Base-by-base conservation (phyloP, 164 flowering plant species). In the Cinnamomum chago region DNA sequence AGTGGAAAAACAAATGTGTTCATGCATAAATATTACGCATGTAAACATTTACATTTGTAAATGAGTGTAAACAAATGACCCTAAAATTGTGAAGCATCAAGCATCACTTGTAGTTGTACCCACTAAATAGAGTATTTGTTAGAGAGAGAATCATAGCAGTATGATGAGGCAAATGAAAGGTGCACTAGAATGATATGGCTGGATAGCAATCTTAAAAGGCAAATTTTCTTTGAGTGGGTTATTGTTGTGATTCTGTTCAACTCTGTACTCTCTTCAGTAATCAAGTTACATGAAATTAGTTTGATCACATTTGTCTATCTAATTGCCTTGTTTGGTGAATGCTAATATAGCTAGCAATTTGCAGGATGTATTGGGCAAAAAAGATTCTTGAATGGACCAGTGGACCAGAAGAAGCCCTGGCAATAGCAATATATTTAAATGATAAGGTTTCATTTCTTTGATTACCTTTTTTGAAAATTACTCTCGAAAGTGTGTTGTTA, bases 341-440 rank as follows among this genome's bases (percentile, higher is more conserved):
- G 50, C 35, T 67, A 25, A 67, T 17, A 30, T 28, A 6, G 35
- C 20, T 13, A 67, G 69, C 23, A 18, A 40, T 73, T 18, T 74
- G 83, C 89, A 95, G 98, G 78, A 95, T 95, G 99, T 93, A 95
- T 74, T 93, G 99, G 99, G 99, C 97, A 2, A 95, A 95, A 76
- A 95, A 93, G 89, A 95, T 95, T 76, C 93, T 95, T 15, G 99
- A 95, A 80, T 95, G 98, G 98, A 95, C 98, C 30, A 84, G 58
- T 75, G 90, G 90, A 79, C 98, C 98, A 23, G 90, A 89, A 81
- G 97, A 95, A 86, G 98, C 97, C 62, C 90, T 95, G 69, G 87
- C 89, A 60, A 86, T 84, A 66, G 79, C 93, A 60, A 89, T 95
- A 62, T 88, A 90, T 82, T 80, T 95, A 51, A 95, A 95, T 70